Conservation (phyloP, 331 rosid species). For the Stylosanthes scabra region DNA sequence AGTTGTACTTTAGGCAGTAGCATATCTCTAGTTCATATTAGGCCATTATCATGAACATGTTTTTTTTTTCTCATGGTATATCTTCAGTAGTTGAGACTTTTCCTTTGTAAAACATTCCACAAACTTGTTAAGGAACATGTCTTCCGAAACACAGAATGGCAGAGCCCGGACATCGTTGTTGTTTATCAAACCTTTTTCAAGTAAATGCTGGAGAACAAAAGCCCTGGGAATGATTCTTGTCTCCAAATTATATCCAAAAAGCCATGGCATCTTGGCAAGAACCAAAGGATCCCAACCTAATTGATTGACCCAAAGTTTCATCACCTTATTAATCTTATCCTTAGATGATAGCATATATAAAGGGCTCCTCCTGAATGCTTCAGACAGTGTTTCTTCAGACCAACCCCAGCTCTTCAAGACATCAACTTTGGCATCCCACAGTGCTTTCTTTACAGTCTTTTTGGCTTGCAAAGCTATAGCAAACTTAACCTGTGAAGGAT, state of each 20-base stretch:
- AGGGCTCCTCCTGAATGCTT: constrained; percentile 39
- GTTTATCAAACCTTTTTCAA: constrained; percentile 35
- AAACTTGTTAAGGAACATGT: constrained; percentile 46
- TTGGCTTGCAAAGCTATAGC: not conserved
- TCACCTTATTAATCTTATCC: constrained; percentile 38
- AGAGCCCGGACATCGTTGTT: constrained; percentile 12
- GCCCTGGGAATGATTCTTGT: constrained; percentile 46
- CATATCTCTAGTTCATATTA: not conserved
- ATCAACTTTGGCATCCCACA: constrained; percentile 39
- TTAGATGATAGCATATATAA: constrained; percentile 17
- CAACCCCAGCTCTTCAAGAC: constrained; percentile 55
- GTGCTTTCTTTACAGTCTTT: not conserved
- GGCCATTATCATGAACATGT: not conserved
- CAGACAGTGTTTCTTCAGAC: constrained; percentile 30
- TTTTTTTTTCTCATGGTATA: constrained; percentile 28
- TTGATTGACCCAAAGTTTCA: constrained; percentile 41
- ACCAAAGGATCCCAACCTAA: constrained; percentile 35
- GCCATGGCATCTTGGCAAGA: not conserved
- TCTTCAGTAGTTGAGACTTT: not conserved
- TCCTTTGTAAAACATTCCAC: constrained; percentile 34
- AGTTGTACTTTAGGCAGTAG: constrained; percentile 1
- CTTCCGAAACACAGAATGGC: constrained; percentile 18
- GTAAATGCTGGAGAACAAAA: constrained; percentile 21
- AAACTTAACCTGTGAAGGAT: constrained; percentile 5
- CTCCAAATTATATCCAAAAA: constrained; percentile 36